A percentile compares a stretch with the other conserved stretches of the same genome.
phyloP scores from a whole-genome alignment of 2,329 filamentous ascomycete species.

The Phialophora chinensis region DNA sequence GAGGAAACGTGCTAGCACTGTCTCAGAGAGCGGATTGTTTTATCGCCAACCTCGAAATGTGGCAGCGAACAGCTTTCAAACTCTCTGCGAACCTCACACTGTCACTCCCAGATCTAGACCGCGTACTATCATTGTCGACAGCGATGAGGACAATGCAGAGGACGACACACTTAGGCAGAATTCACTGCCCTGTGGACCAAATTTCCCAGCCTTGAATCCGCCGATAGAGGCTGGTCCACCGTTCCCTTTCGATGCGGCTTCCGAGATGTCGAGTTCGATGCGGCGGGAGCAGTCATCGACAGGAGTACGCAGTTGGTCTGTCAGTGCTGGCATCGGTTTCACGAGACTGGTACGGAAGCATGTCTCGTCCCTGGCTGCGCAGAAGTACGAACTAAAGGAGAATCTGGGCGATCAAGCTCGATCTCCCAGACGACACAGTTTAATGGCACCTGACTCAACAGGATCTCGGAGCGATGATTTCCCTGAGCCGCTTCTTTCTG shows the following conservation, averaged over 20 bases:
- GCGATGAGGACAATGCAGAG: constrained; percentile 56
- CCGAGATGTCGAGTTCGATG: not conserved
- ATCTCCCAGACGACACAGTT: not conserved
- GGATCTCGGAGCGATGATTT: not conserved
- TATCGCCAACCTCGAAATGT: not conserved
- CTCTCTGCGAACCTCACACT: not conserved
- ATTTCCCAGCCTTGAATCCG: constrained; percentile 52
- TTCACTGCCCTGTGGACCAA: constrained; percentile 56
- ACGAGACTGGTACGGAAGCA: not conserved
- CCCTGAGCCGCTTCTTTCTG: constrained; percentile 22
- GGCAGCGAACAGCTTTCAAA: not conserved
- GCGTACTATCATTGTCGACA: constrained; percentile 43
- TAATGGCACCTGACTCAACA: not conserved
- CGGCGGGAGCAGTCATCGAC: not conserved
- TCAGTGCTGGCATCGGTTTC: not conserved
- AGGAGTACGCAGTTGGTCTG: not conserved
- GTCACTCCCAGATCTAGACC: not conserved
- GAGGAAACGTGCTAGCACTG: not conserved
- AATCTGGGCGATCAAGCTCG: not conserved
- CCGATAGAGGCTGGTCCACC: not conserved
- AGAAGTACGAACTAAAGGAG: not conserved
- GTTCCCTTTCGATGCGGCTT: not conserved
- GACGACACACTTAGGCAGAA: constrained; percentile 71
- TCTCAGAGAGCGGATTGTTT: not conserved
- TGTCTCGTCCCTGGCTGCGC: not conserved